These are phyloP conservation scores for Bothriochloa decipiens DNA, from an alignment of 176 grass and related monocot species.

Conservation along the genomic window DNA sequence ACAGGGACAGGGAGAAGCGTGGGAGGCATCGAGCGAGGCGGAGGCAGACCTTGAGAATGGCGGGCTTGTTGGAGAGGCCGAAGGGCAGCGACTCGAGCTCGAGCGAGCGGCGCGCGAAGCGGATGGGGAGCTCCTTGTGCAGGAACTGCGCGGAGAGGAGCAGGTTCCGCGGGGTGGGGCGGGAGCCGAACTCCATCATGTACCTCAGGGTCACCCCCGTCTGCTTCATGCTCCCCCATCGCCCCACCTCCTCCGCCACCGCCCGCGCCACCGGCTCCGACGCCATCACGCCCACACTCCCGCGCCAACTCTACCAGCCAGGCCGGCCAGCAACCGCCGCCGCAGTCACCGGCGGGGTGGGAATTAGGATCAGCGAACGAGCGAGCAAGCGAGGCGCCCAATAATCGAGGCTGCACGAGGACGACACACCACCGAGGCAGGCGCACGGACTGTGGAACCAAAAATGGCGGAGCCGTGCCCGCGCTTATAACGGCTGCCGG, in stretches of 20 bases:
- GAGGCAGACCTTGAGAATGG: constrained; percentile 67
- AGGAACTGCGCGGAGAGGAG: constrained; percentile 93
- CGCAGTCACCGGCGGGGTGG: background rate
- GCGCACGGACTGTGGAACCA: background rate
- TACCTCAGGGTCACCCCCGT: constrained; percentile 86
- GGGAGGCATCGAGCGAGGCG: background rate
- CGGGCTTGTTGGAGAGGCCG: constrained; percentile 73
- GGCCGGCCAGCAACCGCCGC: background rate
- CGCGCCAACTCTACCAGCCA: background rate
- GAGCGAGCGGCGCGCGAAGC: constrained; percentile 77
- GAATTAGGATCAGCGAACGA: background rate
- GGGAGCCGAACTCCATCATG: constrained; percentile 97
- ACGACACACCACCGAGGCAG: too few species aligned
- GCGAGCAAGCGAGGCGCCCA: constrained; percentile 3
- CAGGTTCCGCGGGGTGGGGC: constrained; percentile 65
- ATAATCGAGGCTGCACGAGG: background rate
- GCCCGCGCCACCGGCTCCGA: constrained; percentile 65
- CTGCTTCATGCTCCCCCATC: constrained; percentile 93
- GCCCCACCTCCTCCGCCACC: constrained; percentile 77
- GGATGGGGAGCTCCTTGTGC: constrained; percentile 80
- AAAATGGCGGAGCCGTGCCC: background rate
- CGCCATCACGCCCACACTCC: constrained; percentile 34
- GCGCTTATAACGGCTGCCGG: constrained; percentile 20
- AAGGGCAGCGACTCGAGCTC: constrained; percentile 78
- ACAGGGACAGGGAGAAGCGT: background rate